Evolutionary conservation across 176 grass and related monocot species (phyloP).

Genomic region (Poa pratensis): DNA sequence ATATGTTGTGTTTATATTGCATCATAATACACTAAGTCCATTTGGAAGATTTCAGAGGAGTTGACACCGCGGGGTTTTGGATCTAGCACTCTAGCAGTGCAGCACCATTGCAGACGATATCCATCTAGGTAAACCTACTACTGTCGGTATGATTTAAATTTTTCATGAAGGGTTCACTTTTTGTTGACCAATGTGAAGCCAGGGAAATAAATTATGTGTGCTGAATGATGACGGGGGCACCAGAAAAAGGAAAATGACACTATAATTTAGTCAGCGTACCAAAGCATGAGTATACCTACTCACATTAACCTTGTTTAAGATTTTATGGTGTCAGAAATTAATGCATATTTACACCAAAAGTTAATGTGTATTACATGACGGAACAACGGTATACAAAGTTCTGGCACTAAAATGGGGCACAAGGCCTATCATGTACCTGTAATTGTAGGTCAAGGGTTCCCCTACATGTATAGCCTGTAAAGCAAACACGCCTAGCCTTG

Average conservation of each 20-base stretch:
- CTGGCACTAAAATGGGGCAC: neutral
- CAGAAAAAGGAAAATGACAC: neutral
- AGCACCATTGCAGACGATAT: neutral
- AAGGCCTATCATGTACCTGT: constrained; percentile 59
- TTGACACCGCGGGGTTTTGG: neutral
- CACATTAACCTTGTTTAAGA: neutral
- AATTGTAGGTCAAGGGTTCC: constrained; percentile 76
- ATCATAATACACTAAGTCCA: neutral
- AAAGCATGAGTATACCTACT: neutral
- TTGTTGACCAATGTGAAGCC: neutral
- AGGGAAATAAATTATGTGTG: neutral
- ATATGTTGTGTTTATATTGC: neutral
- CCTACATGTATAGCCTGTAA: constrained; percentile 56
- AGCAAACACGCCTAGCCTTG: constrained; percentile 75
- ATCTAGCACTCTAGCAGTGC: neutral
- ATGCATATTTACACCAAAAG: neutral
- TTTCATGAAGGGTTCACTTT: neutral
- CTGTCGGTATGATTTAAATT: neutral
- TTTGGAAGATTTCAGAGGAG: neutral
- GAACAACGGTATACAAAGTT: neutral
- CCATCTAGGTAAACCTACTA: neutral
- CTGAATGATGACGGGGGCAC: neutral
- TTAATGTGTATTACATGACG: neutral
- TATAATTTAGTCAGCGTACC: neutral
- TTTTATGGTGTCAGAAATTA: neutral